phyloP scores from a whole-genome alignment of 345 rosid species.

The Corchorus capsularis region DNA sequence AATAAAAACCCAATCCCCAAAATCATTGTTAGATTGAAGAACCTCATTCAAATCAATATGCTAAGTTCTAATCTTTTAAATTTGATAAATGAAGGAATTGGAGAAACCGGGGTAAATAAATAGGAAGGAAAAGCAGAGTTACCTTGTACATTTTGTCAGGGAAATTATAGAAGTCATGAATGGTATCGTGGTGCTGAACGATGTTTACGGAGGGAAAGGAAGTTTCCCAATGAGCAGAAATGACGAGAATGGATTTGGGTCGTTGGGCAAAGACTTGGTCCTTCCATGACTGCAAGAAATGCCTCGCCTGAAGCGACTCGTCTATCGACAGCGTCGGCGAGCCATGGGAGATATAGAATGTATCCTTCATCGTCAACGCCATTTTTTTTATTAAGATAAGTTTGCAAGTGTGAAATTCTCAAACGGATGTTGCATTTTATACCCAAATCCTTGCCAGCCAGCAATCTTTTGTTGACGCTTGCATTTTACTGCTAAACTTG shows the following conservation, averaged over 20 bases:
- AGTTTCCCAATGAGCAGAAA: constrained; percentile 93
- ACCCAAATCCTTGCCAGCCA: not conserved
- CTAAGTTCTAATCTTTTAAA: not conserved
- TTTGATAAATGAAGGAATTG: not conserved
- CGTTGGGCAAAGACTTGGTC: constrained; percentile 31
- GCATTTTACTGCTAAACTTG: no score
- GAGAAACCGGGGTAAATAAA: not conserved
- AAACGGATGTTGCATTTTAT: not conserved
- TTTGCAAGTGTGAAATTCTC: not conserved
- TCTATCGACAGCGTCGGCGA: constrained; percentile 80
- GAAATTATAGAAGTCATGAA: constrained; percentile 74
- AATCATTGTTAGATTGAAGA: not conserved
- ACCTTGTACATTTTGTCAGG: constrained; percentile 78
- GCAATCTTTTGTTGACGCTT: not conserved
- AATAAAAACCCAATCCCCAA: not conserved
- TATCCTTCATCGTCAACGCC: constrained; percentile 37
- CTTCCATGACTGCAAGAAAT: constrained; percentile 65
- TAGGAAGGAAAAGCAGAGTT: not conserved
- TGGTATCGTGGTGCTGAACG: constrained; percentile 54
- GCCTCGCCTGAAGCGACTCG: constrained; percentile 63
- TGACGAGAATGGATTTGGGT: constrained; percentile 68
- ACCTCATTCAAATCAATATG: not conserved
- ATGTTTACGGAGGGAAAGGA: constrained; percentile 57
- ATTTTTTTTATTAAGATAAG: not conserved
- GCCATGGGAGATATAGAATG: constrained; percentile 80